Conservation (phyloP, 2,329 filamentous ascomycete genomes). For the Pseudocercospora ulei region DNA sequence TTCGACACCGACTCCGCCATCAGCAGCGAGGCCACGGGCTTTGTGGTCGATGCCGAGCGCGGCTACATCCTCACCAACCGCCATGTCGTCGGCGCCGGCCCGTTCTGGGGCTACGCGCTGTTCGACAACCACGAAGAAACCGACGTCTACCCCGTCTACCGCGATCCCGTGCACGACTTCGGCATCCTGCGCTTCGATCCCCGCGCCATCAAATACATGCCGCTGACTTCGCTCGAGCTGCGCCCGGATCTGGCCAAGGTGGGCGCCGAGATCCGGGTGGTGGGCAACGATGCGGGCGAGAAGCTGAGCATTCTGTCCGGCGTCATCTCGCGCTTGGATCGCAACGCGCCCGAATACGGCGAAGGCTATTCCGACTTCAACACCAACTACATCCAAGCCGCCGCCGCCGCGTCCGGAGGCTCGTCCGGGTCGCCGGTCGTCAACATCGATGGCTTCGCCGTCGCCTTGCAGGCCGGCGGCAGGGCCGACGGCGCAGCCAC, state of each 20-base stretch:
- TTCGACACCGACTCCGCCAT: conserved; percentile 95
- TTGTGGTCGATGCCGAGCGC: conserved; percentile 88
- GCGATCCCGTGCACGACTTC: conserved; percentile 96
- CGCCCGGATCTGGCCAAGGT: conserved; percentile 79
- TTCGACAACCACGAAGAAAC: conserved; percentile 98
- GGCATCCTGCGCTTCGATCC: conserved; percentile 95
- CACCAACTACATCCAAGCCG: conserved; percentile 92
- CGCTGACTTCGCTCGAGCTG: conserved; percentile 66
- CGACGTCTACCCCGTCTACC: conserved; percentile 91
- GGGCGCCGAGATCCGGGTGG: conserved; percentile 87
- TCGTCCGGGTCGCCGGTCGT: conserved; percentile 98
- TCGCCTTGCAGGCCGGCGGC: conserved; percentile 88
- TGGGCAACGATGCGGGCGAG: conserved; percentile 96
- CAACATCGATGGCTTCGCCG: conserved; percentile 82
- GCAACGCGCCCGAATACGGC: conserved; percentile 94
- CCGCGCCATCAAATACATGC: conserved; percentile 94
- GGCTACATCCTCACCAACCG: conserved; percentile 55
- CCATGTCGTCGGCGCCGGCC: conserved; percentile 88
- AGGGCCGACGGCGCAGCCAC: conserved; percentile 90
- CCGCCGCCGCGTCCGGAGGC: conserved; percentile 88
- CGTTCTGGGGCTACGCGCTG: conserved; percentile 96
- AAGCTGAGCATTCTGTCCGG: conserved; percentile 96
- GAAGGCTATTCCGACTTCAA: conserved; percentile 98
- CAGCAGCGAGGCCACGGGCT: conserved; percentile 91
- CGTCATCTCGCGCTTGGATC: conserved; percentile 88